Evolutionary conservation across 495 filamentous ascomycete species (phyloP).

Genomic region (Lindgomyces ingoldianus): DNA sequence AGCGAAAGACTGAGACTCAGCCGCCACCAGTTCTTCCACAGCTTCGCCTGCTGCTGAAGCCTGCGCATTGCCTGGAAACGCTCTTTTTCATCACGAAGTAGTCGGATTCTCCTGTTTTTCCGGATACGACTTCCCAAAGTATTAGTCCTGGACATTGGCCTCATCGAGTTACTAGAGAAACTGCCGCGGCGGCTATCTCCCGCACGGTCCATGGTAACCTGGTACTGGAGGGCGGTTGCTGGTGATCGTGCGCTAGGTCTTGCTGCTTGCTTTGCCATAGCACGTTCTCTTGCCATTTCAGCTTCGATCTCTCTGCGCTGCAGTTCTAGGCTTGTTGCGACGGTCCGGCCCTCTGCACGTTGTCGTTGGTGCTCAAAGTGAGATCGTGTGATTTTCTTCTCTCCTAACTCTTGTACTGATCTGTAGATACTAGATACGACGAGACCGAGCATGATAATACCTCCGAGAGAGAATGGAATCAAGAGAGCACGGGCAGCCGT

Average conservation of each 20-base stretch:
- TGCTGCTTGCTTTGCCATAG: conserved; percentile 24
- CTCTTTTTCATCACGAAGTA: conserved; percentile 45
- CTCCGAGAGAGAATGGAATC: conserved; percentile 47
- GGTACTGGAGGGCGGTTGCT: conserved; percentile 21
- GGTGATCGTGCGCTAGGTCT: conserved; percentile 22
- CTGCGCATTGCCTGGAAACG: conserved; percentile 47
- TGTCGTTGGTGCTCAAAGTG: conserved; percentile 62
- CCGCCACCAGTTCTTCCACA: conserved; percentile 45
- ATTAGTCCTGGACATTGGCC: conserved; percentile 8
- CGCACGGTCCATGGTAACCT: conserved; percentile 7
- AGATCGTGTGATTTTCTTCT: conserved; percentile 64
- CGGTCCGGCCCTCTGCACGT: conserved; percentile 56
- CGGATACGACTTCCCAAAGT: conserved; percentile 8
- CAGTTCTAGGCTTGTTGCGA: conserved; percentile 47
- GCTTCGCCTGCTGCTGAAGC: conserved; percentile 41
- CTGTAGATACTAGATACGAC: conserved; percentile 46
- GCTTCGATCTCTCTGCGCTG: conserved; percentile 21
- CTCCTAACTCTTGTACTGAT: conserved; percentile 62
- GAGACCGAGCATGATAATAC: conserved; percentile 50
- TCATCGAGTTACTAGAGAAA: not conserved
- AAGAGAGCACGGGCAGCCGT: conserved; percentile 46
- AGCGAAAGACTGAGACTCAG: conserved; percentile 40
- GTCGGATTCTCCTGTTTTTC: conserved; percentile 39
- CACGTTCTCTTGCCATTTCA: conserved; percentile 20
- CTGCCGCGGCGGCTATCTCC: not conserved